A percentile compares a stretch with the other conserved stretches of the same genome.
Evolutionary conservation across 2,329 filamentous ascomycete genomes (phyloP).

Genomic region (Colletotrichum theobromicola): DNA sequence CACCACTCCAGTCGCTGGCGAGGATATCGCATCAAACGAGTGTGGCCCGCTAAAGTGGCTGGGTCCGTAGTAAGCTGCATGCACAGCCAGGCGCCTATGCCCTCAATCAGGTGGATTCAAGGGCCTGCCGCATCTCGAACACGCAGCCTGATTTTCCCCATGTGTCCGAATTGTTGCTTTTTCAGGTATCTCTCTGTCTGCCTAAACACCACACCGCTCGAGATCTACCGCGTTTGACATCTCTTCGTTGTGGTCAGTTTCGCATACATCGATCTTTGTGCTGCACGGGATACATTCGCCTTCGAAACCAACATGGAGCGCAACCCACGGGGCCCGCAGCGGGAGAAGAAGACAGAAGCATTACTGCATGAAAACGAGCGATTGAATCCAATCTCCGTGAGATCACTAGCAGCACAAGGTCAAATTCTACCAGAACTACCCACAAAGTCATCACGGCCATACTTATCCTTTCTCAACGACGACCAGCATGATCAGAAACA

Average conservation of each 20-base stretch:
- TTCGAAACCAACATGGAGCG: neutral
- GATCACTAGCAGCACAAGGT: neutral
- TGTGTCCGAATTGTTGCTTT: no score
- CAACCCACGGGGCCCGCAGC: neutral
- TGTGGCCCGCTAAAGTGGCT: neutral
- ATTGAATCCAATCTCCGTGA: neutral
- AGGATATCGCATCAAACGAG: neutral
- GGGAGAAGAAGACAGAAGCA: neutral
- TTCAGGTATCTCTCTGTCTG: no score
- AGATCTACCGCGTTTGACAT: rapidly evolving
- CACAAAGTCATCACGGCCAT: neutral
- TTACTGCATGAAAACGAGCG: neutral
- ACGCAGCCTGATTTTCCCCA: neutral
- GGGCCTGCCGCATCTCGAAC: neutral
- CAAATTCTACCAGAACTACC: neutral
- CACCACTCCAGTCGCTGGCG: rapidly evolving
- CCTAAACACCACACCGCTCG: no score
- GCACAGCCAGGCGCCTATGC: neutral
- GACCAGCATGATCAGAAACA: rapidly evolving
- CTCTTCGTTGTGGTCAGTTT: neutral
- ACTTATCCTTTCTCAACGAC: neutral
- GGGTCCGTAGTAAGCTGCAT: neutral
- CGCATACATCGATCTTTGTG: neutral
- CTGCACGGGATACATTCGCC: neutral
- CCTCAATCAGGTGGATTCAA: neutral